A percentile compares a stretch with the other conserved stretches of the same genome.
Conservation (phyloP, 495 filamentous ascomycete genomes). For the Astrocystis sublimbata region DNA sequence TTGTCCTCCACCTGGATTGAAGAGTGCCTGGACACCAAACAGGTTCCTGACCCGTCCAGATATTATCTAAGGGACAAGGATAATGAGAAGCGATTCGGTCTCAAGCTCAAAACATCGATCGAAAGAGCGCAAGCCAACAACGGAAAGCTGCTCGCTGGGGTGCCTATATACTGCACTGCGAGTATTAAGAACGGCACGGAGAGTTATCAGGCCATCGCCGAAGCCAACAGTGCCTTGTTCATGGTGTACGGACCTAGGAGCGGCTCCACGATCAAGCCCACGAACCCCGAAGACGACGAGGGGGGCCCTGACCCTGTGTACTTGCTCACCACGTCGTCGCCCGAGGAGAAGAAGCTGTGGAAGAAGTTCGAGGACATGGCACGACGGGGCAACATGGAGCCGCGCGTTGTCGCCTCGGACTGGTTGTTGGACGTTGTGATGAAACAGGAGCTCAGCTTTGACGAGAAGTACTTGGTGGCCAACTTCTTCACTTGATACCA, state of each 20-base stretch:
- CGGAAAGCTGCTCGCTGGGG: conserved; percentile 67
- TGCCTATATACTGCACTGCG: conserved; percentile 78
- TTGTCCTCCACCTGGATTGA: conserved; percentile 79
- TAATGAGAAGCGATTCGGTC: conserved; percentile 66
- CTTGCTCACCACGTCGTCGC: conserved; percentile 64
- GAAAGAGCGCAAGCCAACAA: conserved; percentile 71
- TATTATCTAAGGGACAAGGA: conserved; percentile 68
- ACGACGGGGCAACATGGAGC: conserved; percentile 64
- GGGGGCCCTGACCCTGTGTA: conserved; percentile 71
- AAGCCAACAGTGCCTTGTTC: conserved; percentile 84
- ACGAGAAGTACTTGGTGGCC: conserved; percentile 58
- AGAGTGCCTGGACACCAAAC: conserved; percentile 60
- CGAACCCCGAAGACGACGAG: conserved; percentile 57
- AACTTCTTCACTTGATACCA: conserved; percentile 33
- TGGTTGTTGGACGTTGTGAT: conserved; percentile 91
- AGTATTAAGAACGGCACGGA: conserved; percentile 77
- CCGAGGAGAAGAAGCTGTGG: conserved; percentile 76
- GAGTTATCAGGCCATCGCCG: conserved; percentile 78
- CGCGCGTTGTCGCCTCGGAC: conserved; percentile 75
- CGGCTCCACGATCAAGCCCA: conserved; percentile 58
- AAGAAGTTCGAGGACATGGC: conserved; percentile 76
- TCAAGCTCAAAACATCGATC: conserved; percentile 66
- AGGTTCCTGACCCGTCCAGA: conserved; percentile 57
- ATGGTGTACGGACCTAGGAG: conserved; percentile 73
- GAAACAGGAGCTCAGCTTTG: conserved; percentile 71